These are phyloP conservation scores for Trichophyton mentagrophytes DNA, from an alignment of 2,329 filamentous ascomycete species.

Conservation along the genomic window DNA sequence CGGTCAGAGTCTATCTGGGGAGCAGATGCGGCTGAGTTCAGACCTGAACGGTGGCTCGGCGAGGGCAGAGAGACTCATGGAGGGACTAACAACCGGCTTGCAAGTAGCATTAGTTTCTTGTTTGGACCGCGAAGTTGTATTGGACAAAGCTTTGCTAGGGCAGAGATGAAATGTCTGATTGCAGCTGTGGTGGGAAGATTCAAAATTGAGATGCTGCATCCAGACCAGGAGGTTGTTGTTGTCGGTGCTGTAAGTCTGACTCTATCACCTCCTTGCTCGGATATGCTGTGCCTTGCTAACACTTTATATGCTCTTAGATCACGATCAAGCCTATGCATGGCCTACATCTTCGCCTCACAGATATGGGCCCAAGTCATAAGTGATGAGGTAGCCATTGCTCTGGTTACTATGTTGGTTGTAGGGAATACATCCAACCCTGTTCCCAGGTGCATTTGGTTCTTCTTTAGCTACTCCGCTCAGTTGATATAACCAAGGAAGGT, in stretches of 20 bases:
- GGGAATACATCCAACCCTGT: too few species aligned
- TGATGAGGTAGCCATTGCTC: neutral
- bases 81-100: slow-evolving; percentile 28
- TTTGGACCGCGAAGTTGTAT: slow-evolving; percentile 29
- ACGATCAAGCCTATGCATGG: neutral
- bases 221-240: slow-evolving; percentile 25
- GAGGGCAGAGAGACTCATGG: slow-evolving; percentile 44
- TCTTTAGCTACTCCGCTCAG: too few species aligned
- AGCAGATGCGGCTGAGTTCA: slow-evolving; percentile 55
- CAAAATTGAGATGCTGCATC: slow-evolving; percentile 16
- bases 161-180: slow-evolving; percentile 29
- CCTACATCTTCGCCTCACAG: neutral
- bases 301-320: neutral
- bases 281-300: neutral
- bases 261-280: too few species aligned
- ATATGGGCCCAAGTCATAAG: neutral
- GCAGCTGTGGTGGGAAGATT: slow-evolving; percentile 28
- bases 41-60: slow-evolving; percentile 62
- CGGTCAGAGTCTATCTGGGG: slow-evolving; percentile 60
- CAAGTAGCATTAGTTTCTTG: slow-evolving; percentile 28
- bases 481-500: too few species aligned
- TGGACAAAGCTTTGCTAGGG: slow-evolving; percentile 32
- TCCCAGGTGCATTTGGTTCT: too few species aligned
- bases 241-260: slow-evolving; percentile 21
- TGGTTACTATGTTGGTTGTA: neutral